Percentiles rank a stretch among this genome's conserved stretches.
These are phyloP conservation scores for Durusdinium trenchii DNA, from an alignment of 73 alveolate genomes.

Conservation along the genomic window DNA sequence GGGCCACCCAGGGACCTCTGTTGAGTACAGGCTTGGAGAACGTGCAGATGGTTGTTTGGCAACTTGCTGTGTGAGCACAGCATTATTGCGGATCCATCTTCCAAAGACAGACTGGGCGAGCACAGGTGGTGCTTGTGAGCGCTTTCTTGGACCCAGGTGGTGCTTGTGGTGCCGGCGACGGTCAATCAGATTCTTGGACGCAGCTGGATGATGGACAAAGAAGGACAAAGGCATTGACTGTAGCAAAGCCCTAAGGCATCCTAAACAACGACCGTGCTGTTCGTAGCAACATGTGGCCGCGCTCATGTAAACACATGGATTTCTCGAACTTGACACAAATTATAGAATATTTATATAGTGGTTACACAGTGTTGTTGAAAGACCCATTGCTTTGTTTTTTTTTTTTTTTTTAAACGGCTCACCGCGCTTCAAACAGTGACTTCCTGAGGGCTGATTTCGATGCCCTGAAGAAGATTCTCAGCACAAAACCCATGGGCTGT, in stretches of 20 bases:
- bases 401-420: neutral
- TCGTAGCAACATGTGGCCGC: neutral
- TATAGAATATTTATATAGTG: too few relatives aligned
- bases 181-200: slow-evolving; percentile 21
- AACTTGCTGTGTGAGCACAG: too few relatives aligned
- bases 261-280: neutral
- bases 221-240: neutral
- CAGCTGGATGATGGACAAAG: neutral
- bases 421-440: neutral
- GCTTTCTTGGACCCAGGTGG: neutral
- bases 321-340: too few relatives aligned
- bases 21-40: too few relatives aligned
- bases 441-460: slow-evolving; percentile 34
- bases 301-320: neutral
- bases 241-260: neutral
- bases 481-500: slow-evolving; percentile 5
- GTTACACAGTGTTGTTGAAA: too few relatives aligned
- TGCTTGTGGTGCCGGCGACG: slow-evolving; percentile 23
- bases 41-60: too few relatives aligned
- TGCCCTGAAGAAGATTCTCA: slow-evolving; percentile 21
- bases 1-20: too few relatives aligned
- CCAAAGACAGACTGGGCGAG: too few relatives aligned
- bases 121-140: neutral
- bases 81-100: too few relatives aligned
- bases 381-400: neutral